These are phyloP conservation scores for Hypoxylon sp. DNA, from an alignment of 2,329 filamentous ascomycete genomes.

Conservation along the genomic window DNA sequence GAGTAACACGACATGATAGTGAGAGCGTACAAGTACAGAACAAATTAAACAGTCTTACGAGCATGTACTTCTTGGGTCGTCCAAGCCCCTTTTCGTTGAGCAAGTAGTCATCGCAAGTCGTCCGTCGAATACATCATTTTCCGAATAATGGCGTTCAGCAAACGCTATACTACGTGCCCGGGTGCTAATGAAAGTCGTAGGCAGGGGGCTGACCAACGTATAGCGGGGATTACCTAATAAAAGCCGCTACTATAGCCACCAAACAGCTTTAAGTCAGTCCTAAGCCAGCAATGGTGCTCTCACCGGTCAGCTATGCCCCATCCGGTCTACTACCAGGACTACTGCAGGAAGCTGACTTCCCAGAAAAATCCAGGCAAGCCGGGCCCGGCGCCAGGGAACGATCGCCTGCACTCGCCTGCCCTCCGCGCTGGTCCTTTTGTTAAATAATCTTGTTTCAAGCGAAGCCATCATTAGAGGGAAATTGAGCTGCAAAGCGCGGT, in stretches of 20 bases:
- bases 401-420: constrained; percentile 18
- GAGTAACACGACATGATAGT: constrained; percentile 5
- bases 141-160: background rate
- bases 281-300: background rate
- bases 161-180: background rate
- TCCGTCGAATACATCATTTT: background rate
- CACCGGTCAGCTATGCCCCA: constrained; percentile 7
- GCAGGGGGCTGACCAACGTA: background rate
- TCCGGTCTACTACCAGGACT: constrained; percentile 7
- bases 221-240: constrained; percentile 20
- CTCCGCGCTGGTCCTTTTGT: constrained; percentile 29
- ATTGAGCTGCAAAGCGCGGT: background rate
- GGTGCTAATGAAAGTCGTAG: too few species aligned
- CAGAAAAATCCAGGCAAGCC: background rate
- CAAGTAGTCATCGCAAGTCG: background rate
- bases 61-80: background rate
- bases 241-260: constrained; percentile 11
- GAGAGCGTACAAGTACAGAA: background rate
- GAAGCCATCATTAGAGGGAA: background rate
- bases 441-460: constrained; percentile 39
- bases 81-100: background rate
- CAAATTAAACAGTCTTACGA: background rate
- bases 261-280: constrained; percentile 6
- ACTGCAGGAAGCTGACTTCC: constrained; percentile 20
- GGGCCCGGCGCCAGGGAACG: constrained; percentile 24